Evolutionary conservation across 176 grass and related monocot genomes (phyloP).

Genomic region (Pontederia crassipes): DNA sequence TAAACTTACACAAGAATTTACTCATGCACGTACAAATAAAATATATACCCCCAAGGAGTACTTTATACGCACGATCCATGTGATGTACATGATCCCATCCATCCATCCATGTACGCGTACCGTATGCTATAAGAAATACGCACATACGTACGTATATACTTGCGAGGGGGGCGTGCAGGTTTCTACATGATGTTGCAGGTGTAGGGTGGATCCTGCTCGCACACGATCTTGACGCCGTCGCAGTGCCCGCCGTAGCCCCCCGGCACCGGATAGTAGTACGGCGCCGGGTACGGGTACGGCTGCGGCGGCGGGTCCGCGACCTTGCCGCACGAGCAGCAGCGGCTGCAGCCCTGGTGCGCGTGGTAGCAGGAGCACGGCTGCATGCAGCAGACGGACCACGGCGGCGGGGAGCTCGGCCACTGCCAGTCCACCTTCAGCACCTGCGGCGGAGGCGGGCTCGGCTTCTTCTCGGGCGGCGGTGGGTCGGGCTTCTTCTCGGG

Average conservation of each 20-base stretch:
- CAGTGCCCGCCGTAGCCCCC: slow-evolving; percentile 9
- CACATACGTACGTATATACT: too few relatives aligned
- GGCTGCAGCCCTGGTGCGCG: slow-evolving; percentile 52
- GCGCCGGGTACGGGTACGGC: slow-evolving; percentile 19
- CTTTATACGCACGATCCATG: too few relatives aligned
- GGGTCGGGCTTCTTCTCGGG: too few relatives aligned
- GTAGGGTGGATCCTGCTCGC: slow-evolving; percentile 56
- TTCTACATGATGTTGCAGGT: slow-evolving; percentile 55
- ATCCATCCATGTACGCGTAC: too few relatives aligned
- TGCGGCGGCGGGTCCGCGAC: slow-evolving; percentile 14
- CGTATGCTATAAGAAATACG: too few relatives aligned
- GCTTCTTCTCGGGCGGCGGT: too few relatives aligned
- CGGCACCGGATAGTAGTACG: slow-evolving; percentile 1
- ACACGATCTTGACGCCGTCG: slow-evolving; percentile 34
- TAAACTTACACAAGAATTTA: too few relatives aligned
- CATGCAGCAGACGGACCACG: slow-evolving; percentile 45
- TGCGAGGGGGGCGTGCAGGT: too few relatives aligned
- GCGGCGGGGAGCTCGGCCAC: slow-evolving; percentile 2
- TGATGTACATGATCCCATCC: too few relatives aligned
- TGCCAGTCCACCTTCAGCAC: not conserved
- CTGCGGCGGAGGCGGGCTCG: slow-evolving; percentile 13
- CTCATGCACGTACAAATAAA: too few relatives aligned
- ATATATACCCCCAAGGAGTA: too few relatives aligned
- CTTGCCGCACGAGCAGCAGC: slow-evolving; percentile 80
- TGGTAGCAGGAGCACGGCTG: slow-evolving; percentile 23